Percentiles rank a stretch among this genome's conserved stretches.
These are phyloP conservation scores for Anastatica hierochuntica DNA, from an alignment of 345 rosid species.

Conservation along the genomic window DNA sequence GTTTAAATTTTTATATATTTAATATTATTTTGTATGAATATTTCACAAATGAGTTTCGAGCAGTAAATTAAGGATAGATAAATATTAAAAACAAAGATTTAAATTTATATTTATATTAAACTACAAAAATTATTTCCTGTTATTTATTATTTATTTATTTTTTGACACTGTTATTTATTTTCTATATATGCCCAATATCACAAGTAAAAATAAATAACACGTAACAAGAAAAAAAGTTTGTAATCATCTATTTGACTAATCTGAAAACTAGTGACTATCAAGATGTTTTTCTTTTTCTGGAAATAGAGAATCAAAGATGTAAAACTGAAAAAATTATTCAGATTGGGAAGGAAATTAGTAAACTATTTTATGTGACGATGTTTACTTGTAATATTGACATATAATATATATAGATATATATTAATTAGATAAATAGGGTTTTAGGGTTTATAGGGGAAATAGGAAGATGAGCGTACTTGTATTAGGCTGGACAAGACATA, in stretches of 20 bases:
- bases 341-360: constrained; percentile 2
- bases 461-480: constrained; percentile 19
- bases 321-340: neutral
- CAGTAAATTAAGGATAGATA: no score
- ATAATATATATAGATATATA: neutral
- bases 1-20: neutral
- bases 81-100: no score
- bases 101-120: no score
- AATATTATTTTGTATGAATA: neutral
- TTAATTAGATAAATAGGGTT: constrained; percentile 8
- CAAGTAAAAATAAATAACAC: neutral
- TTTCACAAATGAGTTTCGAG: no score
- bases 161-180: no score
- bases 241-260: neutral
- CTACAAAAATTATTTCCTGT: no score
- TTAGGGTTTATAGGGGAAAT: constrained; percentile 22
- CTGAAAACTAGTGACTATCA: neutral
- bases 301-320: neutral
- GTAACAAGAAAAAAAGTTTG: neutral
- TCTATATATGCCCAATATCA: no score
- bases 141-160: no score
- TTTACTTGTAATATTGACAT: constrained; percentile 24
- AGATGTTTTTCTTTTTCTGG: neutral
- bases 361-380: constrained; percentile 13
- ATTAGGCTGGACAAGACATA: constrained; percentile 23